Conservation (phyloP, 129 eudicot genomes). For the Chrysanthemum makinoi region DNA sequence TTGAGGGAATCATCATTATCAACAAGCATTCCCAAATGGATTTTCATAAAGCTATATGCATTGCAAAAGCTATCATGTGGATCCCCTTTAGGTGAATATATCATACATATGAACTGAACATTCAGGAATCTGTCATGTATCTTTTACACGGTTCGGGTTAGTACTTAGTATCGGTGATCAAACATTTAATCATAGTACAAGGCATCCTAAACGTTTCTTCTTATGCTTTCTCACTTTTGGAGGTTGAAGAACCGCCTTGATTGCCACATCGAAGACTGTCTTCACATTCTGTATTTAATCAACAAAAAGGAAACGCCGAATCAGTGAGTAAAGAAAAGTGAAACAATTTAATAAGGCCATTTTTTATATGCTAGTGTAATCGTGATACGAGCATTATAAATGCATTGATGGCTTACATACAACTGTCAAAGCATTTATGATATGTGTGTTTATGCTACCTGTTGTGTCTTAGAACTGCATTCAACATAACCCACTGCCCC, state of each 20-base stretch:
- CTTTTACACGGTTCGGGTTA: neutral
- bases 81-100: conserved; percentile 4
- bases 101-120: conserved; percentile 1
- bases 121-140: neutral
- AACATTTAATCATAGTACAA: conserved; percentile 33
- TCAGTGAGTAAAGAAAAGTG: neutral
- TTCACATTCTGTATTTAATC: conserved; percentile 59
- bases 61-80: conserved; percentile 16
- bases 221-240: conserved; percentile 49
- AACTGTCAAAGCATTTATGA: neutral
- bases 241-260: conserved; percentile 72
- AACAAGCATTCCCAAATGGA: conserved; percentile 23
- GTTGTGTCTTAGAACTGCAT: conserved; percentile 82
- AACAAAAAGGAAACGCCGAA: neutral
- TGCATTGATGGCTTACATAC: conserved; percentile 1
- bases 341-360: neutral
- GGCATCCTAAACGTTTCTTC: conserved; percentile 43
- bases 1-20: conserved; percentile 26
- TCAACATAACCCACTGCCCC: conserved; percentile 79
- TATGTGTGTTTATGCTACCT: conserved; percentile 32
- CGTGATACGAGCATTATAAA: neutral
- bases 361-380: neutral
- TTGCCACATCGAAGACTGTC: conserved; percentile 70
- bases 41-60: conserved; percentile 3
- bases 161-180: neutral